phyloP scores from a whole-genome alignment of 139 green algal genomes.

The Chlorella sorokiniana region DNA sequence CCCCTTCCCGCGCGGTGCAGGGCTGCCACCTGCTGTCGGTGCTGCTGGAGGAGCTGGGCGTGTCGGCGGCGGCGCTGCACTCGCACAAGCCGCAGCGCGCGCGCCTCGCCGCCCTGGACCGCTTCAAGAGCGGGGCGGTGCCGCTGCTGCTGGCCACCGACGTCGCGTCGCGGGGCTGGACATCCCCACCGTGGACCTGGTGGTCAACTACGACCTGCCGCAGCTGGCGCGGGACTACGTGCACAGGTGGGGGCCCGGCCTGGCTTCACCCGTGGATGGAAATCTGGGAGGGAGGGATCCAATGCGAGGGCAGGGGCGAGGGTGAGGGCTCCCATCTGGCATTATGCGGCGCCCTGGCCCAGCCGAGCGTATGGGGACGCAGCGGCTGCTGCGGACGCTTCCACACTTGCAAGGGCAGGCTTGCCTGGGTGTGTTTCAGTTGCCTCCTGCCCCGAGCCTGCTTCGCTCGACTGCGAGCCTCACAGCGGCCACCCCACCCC shows the following conservation, averaged over 20 bases:
- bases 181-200: slow-evolving; percentile 92
- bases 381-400: no score
- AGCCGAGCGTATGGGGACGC: no score
- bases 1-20: background rate
- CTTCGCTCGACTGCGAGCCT: background rate
- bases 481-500: background rate
- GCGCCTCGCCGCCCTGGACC: slow-evolving; percentile 75
- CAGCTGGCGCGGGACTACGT: slow-evolving; percentile 82
- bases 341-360: no score
- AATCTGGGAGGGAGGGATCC: background rate
- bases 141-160: slow-evolving; percentile 89
- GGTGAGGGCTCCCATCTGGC: no score
- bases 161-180: slow-evolving; percentile 93
- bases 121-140: slow-evolving; percentile 72
- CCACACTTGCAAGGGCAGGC: no score
- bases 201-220: slow-evolving; percentile 96
- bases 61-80: slow-evolving; percentile 69
- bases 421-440: no score
- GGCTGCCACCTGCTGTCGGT: slow-evolving; percentile 59
- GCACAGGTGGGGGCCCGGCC: slow-evolving; percentile 71
- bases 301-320: background rate
- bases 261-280: no score
- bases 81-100: slow-evolving; percentile 72
- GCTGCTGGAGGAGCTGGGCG: slow-evolving; percentile 81
- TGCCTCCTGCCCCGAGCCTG: no score